Evolutionary conservation across 2,329 filamentous ascomycete genomes (phyloP).

Genomic region (Colletotrichum euphorbiae): DNA sequence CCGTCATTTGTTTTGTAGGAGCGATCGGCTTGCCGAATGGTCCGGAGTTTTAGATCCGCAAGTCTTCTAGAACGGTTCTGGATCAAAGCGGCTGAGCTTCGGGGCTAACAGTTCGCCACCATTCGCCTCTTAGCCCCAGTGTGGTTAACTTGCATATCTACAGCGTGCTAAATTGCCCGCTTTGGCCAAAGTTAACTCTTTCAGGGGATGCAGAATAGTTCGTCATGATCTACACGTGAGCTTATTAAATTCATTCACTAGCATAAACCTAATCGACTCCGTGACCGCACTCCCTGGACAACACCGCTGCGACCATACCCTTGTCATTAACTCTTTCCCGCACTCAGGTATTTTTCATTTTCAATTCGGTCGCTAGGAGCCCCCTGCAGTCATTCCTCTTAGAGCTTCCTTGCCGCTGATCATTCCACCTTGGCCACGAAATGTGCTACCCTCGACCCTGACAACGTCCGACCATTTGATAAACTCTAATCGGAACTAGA

Average conservation of each 20-base stretch:
- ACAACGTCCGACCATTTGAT: constrained; percentile 18
- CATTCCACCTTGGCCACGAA: neutral
- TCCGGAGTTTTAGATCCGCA: constrained; percentile 5
- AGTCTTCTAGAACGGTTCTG: constrained; percentile 26
- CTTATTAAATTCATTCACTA: neutral
- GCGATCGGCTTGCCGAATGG: too few species aligned
- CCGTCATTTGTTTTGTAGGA: too few species aligned
- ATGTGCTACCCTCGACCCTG: constrained; percentile 15
- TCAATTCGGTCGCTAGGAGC: neutral
- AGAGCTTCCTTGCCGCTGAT: constrained; percentile 9
- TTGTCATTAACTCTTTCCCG: neutral
- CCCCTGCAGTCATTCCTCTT: neutral
- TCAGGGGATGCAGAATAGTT: neutral
- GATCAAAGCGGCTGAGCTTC: neutral
- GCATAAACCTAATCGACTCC: neutral
- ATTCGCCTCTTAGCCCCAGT: neutral
- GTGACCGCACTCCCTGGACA: neutral
- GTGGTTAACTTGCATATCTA: neutral
- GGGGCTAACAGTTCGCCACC: neutral
- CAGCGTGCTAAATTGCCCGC: neutral
- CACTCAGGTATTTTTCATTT: neutral
- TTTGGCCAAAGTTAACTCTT: neutral
- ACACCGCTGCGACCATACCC: neutral
- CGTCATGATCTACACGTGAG: constrained; percentile 7
- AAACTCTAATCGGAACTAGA: constrained; percentile 26